phyloP scores from a whole-genome alignment of 108 stramenopile genomes.

The Cyclotella baltica region DNA sequence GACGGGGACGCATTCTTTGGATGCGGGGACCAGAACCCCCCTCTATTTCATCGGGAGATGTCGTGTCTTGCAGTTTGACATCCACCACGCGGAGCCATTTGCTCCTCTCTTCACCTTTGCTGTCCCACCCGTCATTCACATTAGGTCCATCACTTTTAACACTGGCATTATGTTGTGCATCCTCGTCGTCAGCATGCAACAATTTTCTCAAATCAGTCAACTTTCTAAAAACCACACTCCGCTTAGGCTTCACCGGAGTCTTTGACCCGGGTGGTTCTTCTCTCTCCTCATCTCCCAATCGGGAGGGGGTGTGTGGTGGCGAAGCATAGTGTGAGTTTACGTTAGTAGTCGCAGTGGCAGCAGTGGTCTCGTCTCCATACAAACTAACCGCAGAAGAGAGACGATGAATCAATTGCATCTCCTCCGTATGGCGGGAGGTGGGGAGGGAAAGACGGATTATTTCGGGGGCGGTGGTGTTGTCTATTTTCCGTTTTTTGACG shows the following conservation, averaged over 20 bases:
- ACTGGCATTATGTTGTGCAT: not conserved
- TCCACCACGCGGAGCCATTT: slow-evolving; percentile 52
- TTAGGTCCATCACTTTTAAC: not conserved
- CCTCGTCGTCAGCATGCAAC: no score
- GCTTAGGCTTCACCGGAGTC: slow-evolving; percentile 37
- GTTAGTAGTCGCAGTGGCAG: no score
- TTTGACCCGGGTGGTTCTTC: not conserved
- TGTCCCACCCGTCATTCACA: slow-evolving; percentile 3
- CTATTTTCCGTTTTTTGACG: slow-evolving; percentile 11
- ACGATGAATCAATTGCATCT: not conserved
- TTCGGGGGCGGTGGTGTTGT: slow-evolving; percentile 6
- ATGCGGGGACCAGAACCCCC: slow-evolving; percentile 21
- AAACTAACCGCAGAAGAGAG: slow-evolving; percentile 13
- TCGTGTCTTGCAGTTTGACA: slow-evolving; percentile 31
- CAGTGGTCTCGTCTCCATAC: not conserved
- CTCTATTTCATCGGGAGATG: slow-evolving; percentile 9
- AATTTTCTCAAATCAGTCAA: slow-evolving; percentile 38
- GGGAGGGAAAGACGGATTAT: slow-evolving; percentile 20
- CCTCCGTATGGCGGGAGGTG: not conserved
- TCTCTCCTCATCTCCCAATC: not conserved
- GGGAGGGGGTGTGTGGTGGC: slow-evolving; percentile 11
- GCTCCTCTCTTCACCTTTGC: slow-evolving; percentile 25
- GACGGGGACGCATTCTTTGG: slow-evolving; percentile 27
- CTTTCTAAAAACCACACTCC: slow-evolving; percentile 45
- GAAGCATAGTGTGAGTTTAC: not conserved